Conservation (phyloP, 345 rosid genomes). For the Salix exigua region DNA sequence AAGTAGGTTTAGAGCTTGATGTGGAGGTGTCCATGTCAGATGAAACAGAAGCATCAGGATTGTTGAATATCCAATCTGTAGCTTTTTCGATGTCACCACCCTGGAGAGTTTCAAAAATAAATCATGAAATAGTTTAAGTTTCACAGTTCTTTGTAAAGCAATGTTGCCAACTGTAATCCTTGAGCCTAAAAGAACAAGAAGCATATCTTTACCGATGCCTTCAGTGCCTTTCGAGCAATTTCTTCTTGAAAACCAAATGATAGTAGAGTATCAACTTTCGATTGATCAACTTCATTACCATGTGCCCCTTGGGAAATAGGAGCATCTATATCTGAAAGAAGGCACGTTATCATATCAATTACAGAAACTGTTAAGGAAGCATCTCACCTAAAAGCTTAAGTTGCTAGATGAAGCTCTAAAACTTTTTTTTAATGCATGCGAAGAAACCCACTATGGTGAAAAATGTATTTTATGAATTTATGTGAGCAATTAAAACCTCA, state of each 20-base stretch:
- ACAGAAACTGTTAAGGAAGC: too few relatives aligned
- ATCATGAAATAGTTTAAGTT: not conserved
- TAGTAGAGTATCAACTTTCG: conserved; percentile 68
- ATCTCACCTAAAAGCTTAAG: too few relatives aligned
- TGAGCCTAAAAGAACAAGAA: not conserved
- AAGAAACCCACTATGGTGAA: too few relatives aligned
- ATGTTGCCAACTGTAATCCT: not conserved
- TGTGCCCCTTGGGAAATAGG: conserved; percentile 51
- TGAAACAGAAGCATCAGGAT: conserved; percentile 62
- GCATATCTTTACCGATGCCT: conserved; percentile 56
- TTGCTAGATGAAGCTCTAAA: too few relatives aligned
- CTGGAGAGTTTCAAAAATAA: conserved; percentile 32
- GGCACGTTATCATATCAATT: not conserved
- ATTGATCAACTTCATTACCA: conserved; percentile 46
- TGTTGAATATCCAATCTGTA: conserved; percentile 98
- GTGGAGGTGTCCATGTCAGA: conserved; percentile 71
- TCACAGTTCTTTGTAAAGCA: not conserved
- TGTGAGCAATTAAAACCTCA: too few relatives aligned
- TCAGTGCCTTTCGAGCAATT: conserved; percentile 75
- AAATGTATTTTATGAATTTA: too few relatives aligned
- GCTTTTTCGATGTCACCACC: conserved; percentile 94
- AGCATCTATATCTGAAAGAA: conserved; percentile 61
- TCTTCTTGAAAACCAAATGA: conserved; percentile 92
- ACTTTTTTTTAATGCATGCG: too few relatives aligned
- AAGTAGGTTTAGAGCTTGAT: conserved; percentile 36